Base-by-base conservation (phyloP, 495 filamentous ascomycete species). In the Penicillium longicatenatum region DNA sequence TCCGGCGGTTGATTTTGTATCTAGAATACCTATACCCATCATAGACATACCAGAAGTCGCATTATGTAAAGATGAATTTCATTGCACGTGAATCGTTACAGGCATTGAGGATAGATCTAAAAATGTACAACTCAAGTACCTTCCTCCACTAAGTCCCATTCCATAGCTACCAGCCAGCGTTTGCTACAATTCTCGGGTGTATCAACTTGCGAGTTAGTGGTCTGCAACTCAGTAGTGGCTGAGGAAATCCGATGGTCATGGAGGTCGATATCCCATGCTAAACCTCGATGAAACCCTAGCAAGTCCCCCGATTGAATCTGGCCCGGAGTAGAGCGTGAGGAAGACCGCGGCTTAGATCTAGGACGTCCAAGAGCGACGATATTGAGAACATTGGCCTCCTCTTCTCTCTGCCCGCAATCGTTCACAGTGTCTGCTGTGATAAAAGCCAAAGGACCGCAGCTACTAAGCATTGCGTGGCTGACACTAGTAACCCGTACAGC, bases 131-230 rank as follows among this genome's bases (percentile, higher is more conserved):
- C 49, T 52, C 35, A 52, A 42, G 20, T 42, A 17, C 8, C 50
- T 29, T 26, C 43, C 19, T 59, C 31, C n/a, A 77, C 22, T 16
- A 75, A 21, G 42, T 75, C 72, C 76, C 76, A 79, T 53, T 79
- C 73, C 65, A 75, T 70, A n/a, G 60, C 70, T 29, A 79, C 66
- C 11, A 71, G 59, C 75, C 76, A 79, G 24, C 26, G 22, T 11
- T 57, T 3, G 10, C 10, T 30, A 43, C n/a, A 19, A 20, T 48
- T 43, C 30, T 39, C 57, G 33, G 37, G 16, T 30, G 10, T 19
- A 19, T 31, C 31, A 3, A 35, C 31, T 12, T 35, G 31, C 2
- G 10, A 35, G 8, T 11, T 12, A 14, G 12, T 10, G 2, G 31
- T 24, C 35, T 39, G 33, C 9, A 49, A 6, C 0, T 35, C 43